Percentiles rank a stretch among this genome's conserved stretches.
Evolutionary conservation across 257 asterid species (phyloP).

Genomic region (Nicotiana noctiflora): DNA sequence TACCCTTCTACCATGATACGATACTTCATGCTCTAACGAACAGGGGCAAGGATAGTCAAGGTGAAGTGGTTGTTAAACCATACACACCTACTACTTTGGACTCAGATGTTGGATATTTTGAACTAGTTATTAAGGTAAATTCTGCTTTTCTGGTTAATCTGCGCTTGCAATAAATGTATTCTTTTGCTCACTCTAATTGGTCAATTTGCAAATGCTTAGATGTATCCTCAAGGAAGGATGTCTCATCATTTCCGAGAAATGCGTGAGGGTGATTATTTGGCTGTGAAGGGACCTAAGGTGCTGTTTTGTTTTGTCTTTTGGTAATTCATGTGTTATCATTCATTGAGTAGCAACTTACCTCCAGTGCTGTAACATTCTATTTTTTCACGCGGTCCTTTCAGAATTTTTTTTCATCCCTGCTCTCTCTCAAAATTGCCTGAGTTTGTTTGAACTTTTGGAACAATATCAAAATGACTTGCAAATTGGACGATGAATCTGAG

Average conservation of each 20-base stretch:
- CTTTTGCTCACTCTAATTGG: slow-evolving; percentile 10
- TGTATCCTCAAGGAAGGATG: slow-evolving; percentile 99
- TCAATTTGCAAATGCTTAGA: slow-evolving; percentile 34
- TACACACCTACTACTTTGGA: slow-evolving; percentile 98
- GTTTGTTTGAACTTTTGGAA: background rate
- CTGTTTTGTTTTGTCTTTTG: background rate
- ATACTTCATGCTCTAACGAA: slow-evolving; percentile 2
- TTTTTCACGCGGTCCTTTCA: background rate
- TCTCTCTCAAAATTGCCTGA: background rate
- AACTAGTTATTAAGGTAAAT: slow-evolving; percentile 84
- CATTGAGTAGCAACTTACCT: background rate
- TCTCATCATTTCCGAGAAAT: slow-evolving; percentile 95
- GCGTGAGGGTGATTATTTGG: slow-evolving; percentile 79
- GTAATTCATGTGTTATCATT: background rate
- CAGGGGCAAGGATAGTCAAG: slow-evolving; percentile 95
- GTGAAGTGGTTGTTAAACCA: slow-evolving; percentile 93
- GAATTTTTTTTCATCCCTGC: background rate
- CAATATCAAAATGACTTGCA: background rate
- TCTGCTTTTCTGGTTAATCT: background rate
- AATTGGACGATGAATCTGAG: background rate
- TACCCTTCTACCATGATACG: background rate
- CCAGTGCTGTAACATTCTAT: background rate
- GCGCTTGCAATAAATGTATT: background rate
- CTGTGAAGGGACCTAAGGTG: slow-evolving; percentile 99
- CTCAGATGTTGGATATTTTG: slow-evolving; percentile 89